Evolutionary conservation across 805 yeast genomes (phyloP).

Genomic region (Wickerhamiella domercqiae): DNA sequence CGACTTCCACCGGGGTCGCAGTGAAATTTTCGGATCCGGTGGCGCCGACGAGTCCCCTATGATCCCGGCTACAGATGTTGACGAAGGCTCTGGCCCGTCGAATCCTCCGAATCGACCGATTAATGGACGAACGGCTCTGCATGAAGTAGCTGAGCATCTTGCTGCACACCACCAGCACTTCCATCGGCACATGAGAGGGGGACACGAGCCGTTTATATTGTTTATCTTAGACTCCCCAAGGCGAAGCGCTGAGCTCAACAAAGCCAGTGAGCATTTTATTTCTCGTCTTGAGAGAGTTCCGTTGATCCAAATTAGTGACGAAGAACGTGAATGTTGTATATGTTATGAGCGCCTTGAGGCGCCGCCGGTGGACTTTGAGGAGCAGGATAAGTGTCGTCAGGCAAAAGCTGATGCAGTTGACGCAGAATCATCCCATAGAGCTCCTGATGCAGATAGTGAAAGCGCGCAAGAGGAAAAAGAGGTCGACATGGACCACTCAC

Average conservation of each 20-base stretch:
- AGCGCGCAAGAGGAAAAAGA: conserved; percentile 3
- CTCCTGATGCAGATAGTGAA: neutral
- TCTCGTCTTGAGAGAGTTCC: conserved; percentile 4
- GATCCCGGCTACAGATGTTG: no score
- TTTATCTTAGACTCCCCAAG: neutral
- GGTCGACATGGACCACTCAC: conserved; percentile 32
- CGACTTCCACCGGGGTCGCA: no score
- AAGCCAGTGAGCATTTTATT: conserved; percentile 7
- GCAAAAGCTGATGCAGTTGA: neutral
- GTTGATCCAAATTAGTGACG: conserved; percentile 6
- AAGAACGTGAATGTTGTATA: conserved; percentile 12
- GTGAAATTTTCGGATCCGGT: no score
- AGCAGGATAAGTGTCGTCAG: neutral
- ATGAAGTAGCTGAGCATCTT: no score
- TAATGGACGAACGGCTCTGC: no score
- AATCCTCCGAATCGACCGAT: no score
- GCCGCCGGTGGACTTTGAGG: neutral
- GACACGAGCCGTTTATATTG: neutral
- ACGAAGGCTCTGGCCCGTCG: no score
- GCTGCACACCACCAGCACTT: no score
- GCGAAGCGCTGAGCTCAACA: neutral
- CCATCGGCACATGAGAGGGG: no score
- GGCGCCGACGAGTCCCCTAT: no score
- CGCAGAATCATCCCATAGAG: neutral
- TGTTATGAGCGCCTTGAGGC: conserved; percentile 15